Evolutionary conservation across 2,329 filamentous ascomycete genomes (phyloP).

Genomic region (Apiospora hydei): DNA sequence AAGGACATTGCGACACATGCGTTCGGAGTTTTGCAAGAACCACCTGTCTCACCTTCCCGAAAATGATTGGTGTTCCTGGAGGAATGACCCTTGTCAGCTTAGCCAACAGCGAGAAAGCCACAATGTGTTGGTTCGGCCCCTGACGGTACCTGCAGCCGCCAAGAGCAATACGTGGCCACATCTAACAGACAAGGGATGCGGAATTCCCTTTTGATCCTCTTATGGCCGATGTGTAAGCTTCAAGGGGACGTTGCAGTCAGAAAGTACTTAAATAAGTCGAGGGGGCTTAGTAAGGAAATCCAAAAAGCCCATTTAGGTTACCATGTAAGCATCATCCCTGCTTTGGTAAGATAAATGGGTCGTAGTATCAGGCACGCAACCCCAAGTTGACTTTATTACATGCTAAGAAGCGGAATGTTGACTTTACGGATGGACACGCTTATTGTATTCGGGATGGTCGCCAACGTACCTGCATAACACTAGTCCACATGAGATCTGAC

Average conservation of each 20-base stretch:
- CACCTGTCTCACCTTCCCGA: neutral
- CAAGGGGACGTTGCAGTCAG: neutral
- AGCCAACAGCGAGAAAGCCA: neutral
- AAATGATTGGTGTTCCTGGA: neutral
- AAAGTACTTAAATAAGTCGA: neutral
- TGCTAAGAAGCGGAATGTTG: neutral
- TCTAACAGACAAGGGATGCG: neutral
- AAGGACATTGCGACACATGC: neutral
- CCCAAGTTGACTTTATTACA: neutral
- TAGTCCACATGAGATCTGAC: neutral
- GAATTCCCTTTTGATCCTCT: neutral
- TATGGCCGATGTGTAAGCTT: neutral
- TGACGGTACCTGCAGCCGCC: neutral
- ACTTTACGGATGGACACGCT: neutral
- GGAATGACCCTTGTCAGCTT: neutral
- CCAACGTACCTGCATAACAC: neutral
- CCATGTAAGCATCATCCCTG: neutral
- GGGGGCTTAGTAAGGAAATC: neutral
- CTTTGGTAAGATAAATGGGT: neutral
- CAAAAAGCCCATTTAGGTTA: neutral
- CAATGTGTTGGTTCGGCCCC: neutral
- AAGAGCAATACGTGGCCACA: neutral
- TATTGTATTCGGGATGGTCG: neutral
- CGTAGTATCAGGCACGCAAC: no score
- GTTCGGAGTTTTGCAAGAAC: neutral